These are phyloP conservation scores for Boletus sensibilis DNA, from an alignment of 768 basidiomycete genomes.

Conservation along the genomic window DNA sequence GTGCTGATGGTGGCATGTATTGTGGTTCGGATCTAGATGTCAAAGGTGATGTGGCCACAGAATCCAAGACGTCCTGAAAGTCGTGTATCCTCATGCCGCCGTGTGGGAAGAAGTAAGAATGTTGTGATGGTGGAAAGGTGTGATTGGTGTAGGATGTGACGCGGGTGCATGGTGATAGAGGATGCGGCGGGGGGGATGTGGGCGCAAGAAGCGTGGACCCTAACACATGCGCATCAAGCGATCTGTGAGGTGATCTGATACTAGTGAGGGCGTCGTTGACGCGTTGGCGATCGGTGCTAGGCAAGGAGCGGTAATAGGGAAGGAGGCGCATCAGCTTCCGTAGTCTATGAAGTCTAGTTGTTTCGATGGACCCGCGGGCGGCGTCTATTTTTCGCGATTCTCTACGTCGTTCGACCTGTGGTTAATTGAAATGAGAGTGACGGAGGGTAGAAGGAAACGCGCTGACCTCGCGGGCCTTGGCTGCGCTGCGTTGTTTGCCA, in stretches of 20 bases:
- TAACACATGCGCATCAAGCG: conserved; percentile 14
- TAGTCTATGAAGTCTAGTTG: conserved; percentile 55
- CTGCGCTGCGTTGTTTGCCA: conserved; percentile 60
- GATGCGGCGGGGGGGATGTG: conserved; percentile 3
- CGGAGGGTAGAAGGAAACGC: neutral
- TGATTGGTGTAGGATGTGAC: conserved; percentile 9
- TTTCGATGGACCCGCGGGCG: conserved; percentile 58
- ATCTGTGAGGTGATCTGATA: conserved; percentile 8
- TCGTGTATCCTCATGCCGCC: conserved; percentile 7
- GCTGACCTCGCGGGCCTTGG: conserved; percentile 71
- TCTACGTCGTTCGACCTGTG: conserved; percentile 56
- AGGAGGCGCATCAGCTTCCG: conserved; percentile 41
- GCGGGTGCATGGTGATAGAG: conserved; percentile 1
- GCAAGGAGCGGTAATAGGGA: conserved; percentile 37
- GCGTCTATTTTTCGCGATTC: conserved; percentile 46
- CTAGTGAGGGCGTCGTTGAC: conserved; percentile 26
- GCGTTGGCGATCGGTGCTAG: conserved; percentile 28
- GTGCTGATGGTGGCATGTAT: conserved; percentile 5
- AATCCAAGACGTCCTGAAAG: conserved; percentile 13
- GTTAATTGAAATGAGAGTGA: conserved; percentile 2
- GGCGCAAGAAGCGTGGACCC: conserved; percentile 15
- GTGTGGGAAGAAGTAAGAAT: conserved; percentile 15
- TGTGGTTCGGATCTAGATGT: conserved; percentile 21
- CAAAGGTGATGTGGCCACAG: neutral
- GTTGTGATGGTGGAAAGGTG: neutral